Base-by-base conservation (phyloP, 2,329 filamentous ascomycete genomes). In the Sclerotinia trifoliorum region DNA sequence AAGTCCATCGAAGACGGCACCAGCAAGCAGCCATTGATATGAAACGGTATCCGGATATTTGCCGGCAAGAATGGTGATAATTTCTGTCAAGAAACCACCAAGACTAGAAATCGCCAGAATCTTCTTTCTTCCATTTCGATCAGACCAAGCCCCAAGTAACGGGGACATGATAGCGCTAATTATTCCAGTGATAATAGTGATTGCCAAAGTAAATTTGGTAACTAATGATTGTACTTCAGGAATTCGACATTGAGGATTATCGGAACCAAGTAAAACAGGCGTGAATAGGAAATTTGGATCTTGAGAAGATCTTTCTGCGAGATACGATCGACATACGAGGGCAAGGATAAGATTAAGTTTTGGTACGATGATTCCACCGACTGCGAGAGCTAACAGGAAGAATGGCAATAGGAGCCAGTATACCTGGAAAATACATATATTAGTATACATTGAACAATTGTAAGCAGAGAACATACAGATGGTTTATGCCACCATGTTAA, bases 271-370 rank as follows among this genome's bases (percentile, higher is more conserved):
- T 5, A 91, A 76, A 4, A 94, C 83, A 0, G 91, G 90, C 0
- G 84, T 77, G 75, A 89, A 84, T 8, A 83, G 83, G 72, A 87
- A 86, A 35, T 79, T 81, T 0, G 90, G 88, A 71, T 92, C 83
- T 11, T 79, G 73, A 5, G 83, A 77, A 10, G 85, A 82, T 77
- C 85, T 81, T 74, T 96, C 90, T 32, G 88, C 84, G 72, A 95
- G 90, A 79, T 97, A 96, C 70, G 91, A 85, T 71, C 88, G 86
- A 79, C 95, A 99, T 65, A 98, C 87, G 39, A 99, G 83, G 68
- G 89, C 85, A 70, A 96, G 84, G 71, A 96, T 92, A 79, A 97
- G 81, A 76, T 97, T 96, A 71, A 97, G 83, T 78, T 91, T 95
- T 13, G 94, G 94, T 11, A 97, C 92, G 10, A 95, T 83, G 8